phyloP scores from a whole-genome alignment of 176 grass and related monocot genomes.

The Avena atlantica region DNA sequence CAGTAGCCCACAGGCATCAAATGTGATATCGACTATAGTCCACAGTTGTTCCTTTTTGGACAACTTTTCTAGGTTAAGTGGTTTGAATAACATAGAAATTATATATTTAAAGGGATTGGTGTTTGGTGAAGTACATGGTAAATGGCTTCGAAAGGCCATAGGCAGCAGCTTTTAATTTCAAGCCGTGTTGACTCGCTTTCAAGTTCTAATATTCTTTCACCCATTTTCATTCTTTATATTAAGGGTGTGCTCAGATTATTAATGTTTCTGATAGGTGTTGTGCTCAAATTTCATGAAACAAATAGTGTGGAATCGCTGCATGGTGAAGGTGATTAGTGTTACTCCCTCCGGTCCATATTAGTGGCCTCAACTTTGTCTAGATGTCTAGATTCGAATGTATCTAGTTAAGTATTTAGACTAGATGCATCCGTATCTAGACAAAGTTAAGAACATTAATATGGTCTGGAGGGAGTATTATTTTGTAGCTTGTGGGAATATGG shows the following conservation, averaged over 20 bases:
- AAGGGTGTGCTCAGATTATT: constrained; percentile 77
- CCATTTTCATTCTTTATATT: constrained; percentile 29
- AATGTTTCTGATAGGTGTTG: constrained; percentile 80
- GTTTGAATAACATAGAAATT: constrained; percentile 73
- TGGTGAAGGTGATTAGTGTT: constrained; percentile 67
- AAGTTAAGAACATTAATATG: no score
- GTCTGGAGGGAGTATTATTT: background rate
- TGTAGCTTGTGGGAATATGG: background rate
- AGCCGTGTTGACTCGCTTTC: background rate
- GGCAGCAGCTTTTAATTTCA: background rate
- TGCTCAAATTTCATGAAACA: constrained; percentile 96
- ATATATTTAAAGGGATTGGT: constrained; percentile 69
- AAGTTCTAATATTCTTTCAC: background rate
- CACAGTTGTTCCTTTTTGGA: constrained; percentile 13
- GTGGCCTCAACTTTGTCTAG: no score
- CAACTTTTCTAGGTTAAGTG: constrained; percentile 64
- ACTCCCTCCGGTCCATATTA: no score
- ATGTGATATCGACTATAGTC: background rate
- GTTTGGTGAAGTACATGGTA: constrained; percentile 94
- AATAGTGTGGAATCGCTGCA: constrained; percentile 88
- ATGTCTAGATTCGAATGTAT: no score
- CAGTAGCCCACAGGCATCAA: background rate
- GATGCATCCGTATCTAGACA: no score
- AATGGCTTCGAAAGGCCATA: background rate
- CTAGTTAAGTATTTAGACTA: no score